A percentile compares a stretch with the other conserved stretches of the same genome.
These are phyloP conservation scores for Silene latifolia DNA, from an alignment of 148 eudicot species.

Conservation along the genomic window DNA sequence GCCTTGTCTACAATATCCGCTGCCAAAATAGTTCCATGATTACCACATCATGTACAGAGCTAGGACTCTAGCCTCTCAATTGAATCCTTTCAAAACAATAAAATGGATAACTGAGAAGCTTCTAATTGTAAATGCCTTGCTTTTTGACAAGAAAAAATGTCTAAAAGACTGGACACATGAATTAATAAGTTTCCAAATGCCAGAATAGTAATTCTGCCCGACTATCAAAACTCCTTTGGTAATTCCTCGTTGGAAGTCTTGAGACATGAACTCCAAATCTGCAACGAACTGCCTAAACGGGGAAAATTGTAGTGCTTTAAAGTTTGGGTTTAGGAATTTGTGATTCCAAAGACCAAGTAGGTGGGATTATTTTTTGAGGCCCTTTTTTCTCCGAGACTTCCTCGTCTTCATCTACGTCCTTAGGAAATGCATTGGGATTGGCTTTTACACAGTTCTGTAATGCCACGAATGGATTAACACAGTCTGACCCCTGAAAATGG, in stretches of 20 bases:
- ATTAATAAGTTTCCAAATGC: not conserved
- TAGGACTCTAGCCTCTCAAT: not conserved
- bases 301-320: conserved; percentile 13
- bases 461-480: conserved; percentile 81
- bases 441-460: conserved; percentile 72
- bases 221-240: not conserved
- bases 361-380: conserved; percentile 56
- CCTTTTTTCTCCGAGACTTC: conserved; percentile 37
- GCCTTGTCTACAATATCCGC: not conserved
- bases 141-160: conserved; percentile 1
- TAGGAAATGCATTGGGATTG: conserved; percentile 77
- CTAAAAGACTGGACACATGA: not conserved
- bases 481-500: conserved; percentile 68
- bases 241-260: not conserved
- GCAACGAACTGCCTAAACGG: not conserved
- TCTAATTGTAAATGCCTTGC: not conserved
- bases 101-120: conserved; percentile 4
- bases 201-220: not conserved
- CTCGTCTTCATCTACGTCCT: conserved; percentile 54
- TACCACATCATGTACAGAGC: not conserved
- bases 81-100: not conserved
- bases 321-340: conserved; percentile 44
- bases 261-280: not conserved
- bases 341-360: conserved; percentile 59
- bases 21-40: not conserved